Evolutionary conservation across 2,329 filamentous ascomycete genomes (phyloP).

Genomic region (Rhytidhysteron rufulum): DNA sequence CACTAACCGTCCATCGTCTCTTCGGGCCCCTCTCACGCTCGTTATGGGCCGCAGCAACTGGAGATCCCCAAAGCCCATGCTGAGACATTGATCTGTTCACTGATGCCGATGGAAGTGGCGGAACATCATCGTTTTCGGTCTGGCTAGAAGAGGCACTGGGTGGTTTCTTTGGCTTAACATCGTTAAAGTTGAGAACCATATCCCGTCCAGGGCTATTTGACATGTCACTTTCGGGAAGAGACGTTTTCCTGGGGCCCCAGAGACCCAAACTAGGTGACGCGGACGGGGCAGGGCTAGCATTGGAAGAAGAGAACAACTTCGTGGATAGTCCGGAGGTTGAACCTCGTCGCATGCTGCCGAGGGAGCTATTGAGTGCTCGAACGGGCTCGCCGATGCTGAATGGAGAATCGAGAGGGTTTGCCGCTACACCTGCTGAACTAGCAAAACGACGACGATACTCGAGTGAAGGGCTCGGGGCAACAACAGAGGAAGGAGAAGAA

Average conservation of each 20-base stretch:
- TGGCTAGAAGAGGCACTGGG: slow-evolving; percentile 8
- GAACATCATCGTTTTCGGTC: slow-evolving; percentile 27
- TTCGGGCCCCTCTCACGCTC: slow-evolving; percentile 38
- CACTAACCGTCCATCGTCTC: slow-evolving; percentile 42
- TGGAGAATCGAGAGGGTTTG: slow-evolving; percentile 25
- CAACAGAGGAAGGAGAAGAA: slow-evolving; percentile 26
- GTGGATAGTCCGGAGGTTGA: slow-evolving; percentile 25
- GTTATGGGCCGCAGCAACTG: slow-evolving; percentile 24
- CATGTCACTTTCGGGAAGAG: slow-evolving; percentile 14
- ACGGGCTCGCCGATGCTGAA: slow-evolving; percentile 27
- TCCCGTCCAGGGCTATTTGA: slow-evolving; percentile 25
- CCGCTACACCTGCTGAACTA: slow-evolving; percentile 17
- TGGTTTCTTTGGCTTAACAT: slow-evolving; percentile 19
- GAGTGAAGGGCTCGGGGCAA: slow-evolving; percentile 20
- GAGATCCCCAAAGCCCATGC: slow-evolving; percentile 44
- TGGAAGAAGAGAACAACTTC: slow-evolving; percentile 16
- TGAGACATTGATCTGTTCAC: slow-evolving; percentile 16
- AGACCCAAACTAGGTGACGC: slow-evolving; percentile 29
- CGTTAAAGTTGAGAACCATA: slow-evolving; percentile 30
- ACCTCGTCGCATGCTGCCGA: slow-evolving; percentile 39
- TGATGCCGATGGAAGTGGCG: slow-evolving; percentile 20
- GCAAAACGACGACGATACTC: slow-evolving; percentile 23
- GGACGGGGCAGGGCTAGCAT: slow-evolving; percentile 15
- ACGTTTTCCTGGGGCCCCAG: slow-evolving; percentile 30
- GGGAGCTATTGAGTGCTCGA: slow-evolving; percentile 30